Evolutionary conservation across 148 eudicot species (phyloP), one percentile per base, ranked within the genome.

Genomic region (Rhododendron kiyosumense): DNA sequence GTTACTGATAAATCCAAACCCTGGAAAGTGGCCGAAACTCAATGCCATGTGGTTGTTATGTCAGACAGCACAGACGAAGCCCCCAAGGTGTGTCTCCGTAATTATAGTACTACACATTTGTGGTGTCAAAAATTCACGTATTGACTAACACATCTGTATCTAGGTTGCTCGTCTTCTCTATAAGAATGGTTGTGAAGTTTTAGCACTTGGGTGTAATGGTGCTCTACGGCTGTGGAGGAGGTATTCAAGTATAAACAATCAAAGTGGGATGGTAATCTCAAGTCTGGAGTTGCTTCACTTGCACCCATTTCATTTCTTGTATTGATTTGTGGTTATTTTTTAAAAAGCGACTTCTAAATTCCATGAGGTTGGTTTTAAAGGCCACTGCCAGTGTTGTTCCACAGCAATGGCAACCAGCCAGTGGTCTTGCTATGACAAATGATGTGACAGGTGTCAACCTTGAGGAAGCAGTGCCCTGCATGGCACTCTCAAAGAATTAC

Each of bases 401-500:
- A 30, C 99, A 93, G 81, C 94, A 91, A 85, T 95, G 99, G 99
- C 97, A 93, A 88, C 98, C 98, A 83, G 91, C 89, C 92, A 95
- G 94, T 91, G 99, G 99, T 85, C 95, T 93, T 89, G 84, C 92
- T 86, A 95, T 97, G 99, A 88, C 88, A 34, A 97, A 97, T 91
- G 98, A 95, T 90, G 88, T 93, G 81, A 41, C 93, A 91, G 96
- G 95, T 86, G 94, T 93, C 88, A 95, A 95, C 86, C 93, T 94
- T 46, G 98, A 94, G 87, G 98, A 95, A 87, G 96, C 94, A 54
- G 96, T 94, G 73, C 98, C 99, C 24, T 97, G 99, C 89, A 92
- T 97, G 20, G 99, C 98, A 61, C 94, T 97, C 65, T 97, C 99
- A 48, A 95, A n/a, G n/a, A n/a, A n/a, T n/a, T n/a, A n/a, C n/a